A percentile compares a stretch with the other conserved stretches of the same genome.
Evolutionary conservation across 2,329 filamentous ascomycete genomes (phyloP).

Genomic region (Botrytis byssoidea): DNA sequence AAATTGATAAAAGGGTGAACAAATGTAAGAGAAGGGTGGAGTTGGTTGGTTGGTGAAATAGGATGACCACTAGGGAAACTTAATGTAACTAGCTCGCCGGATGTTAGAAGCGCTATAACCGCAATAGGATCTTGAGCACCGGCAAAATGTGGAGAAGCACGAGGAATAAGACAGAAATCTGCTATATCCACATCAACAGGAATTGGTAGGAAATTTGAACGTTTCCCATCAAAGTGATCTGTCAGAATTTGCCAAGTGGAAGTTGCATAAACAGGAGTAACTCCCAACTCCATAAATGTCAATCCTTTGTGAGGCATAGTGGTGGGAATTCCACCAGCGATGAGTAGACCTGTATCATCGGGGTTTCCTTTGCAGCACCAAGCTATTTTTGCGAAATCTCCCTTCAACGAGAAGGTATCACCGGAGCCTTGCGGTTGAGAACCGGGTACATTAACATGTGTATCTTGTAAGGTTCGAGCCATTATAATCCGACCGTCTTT

Average conservation of each 20-base stretch:
- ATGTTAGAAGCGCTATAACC: conserved; percentile 73
- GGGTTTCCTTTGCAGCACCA: conserved; percentile 96
- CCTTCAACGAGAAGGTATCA: conserved; percentile 57
- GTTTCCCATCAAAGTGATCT: conserved; percentile 76
- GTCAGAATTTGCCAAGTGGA: conserved; percentile 83
- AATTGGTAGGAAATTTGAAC: conserved; percentile 67
- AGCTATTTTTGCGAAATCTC: conserved; percentile 73
- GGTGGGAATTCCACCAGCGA: conserved; percentile 75
- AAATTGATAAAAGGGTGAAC: conserved; percentile 86
- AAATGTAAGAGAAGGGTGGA: conserved; percentile 83
- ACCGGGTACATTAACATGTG: conserved; percentile 68
- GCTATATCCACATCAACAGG: conserved; percentile 75
- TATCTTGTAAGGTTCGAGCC: conserved; percentile 75
- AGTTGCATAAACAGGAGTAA: conserved; percentile 87
- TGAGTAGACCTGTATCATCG: conserved; percentile 84
- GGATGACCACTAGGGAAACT: conserved; percentile 91
- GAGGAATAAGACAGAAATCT: conserved; percentile 81
- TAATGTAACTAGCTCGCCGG: conserved; percentile 84
- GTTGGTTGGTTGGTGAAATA: conserved; percentile 87
- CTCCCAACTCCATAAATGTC: conserved; percentile 85
- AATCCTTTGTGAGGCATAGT: conserved; percentile 71
- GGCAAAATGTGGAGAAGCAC: conserved; percentile 77
- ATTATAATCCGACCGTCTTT: conserved; percentile 83
- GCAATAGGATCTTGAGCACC: conserved; percentile 91
- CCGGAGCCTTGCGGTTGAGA: conserved; percentile 39